A percentile compares a stretch with the other conserved stretches of the same genome.
Evolutionary conservation across 1,284 basidiomycete genomes (phyloP).

Genomic region (Athelia sp.): DNA sequence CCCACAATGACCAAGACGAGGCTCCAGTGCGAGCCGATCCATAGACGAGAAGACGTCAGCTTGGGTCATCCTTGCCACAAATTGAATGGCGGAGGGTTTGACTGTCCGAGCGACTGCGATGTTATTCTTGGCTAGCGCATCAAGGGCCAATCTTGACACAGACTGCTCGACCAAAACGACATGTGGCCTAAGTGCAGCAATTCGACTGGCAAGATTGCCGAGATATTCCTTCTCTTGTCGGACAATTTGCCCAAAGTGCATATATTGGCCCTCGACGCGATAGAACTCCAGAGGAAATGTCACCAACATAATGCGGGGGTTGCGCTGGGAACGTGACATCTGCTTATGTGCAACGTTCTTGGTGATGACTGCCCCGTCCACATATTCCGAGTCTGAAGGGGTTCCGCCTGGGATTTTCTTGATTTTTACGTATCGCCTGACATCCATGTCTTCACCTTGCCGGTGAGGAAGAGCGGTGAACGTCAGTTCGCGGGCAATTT

Average conservation of each 20-base stretch:
- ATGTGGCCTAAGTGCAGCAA: conserved; percentile 88
- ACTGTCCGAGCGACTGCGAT: conserved; percentile 91
- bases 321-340: conserved; percentile 66
- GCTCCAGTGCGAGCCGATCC: conserved; percentile 89
- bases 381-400: conserved; percentile 92
- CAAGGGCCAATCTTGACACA: conserved; percentile 89
- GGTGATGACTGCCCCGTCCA: conserved; percentile 95
- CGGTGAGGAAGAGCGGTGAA: conserved; percentile 71
- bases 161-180: conserved; percentile 90
- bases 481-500: conserved; percentile 72
- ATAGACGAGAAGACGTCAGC: conserved; percentile 94
- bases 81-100: conserved; percentile 83
- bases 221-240: conserved; percentile 96
- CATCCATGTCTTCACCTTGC: conserved; percentile 90
- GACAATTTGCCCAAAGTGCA: conserved; percentile 89
- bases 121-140: conserved; percentile 82
- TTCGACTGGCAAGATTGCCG: conserved; percentile 82
- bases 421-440: conserved; percentile 94
- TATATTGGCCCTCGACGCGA: conserved; percentile 90
- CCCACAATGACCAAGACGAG: conserved; percentile 87
- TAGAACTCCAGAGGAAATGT: conserved; percentile 96
- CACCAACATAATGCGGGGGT: conserved; percentile 93
- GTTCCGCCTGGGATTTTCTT: conserved; percentile 96
- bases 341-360: conserved; percentile 97
- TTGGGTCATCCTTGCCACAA: conserved; percentile 91